Evolutionary conservation across 768 basidiomycete species (phyloP), one percentile per base, ranked within the genome.

Genomic region (Suillus paluster): DNA sequence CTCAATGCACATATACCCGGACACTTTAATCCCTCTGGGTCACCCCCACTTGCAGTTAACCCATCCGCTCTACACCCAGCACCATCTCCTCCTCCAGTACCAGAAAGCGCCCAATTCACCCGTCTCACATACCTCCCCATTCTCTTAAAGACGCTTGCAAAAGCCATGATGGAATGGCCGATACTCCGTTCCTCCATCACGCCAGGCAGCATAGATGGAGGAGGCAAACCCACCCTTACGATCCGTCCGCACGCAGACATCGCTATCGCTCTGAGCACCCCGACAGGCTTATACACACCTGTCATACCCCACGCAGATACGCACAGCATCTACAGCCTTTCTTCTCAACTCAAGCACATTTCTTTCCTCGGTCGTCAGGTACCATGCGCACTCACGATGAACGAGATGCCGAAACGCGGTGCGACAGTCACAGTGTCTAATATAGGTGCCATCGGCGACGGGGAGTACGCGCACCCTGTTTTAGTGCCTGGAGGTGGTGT

Each of bases 381-480:
- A 0, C 92, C 92, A 0, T 84, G 79, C 66, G 88, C 78, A 6
- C 82, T 94, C 38, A 85, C 87, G 1, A 79, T 81, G 0, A 79
- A 78, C 4, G 90, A 94, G 66, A 89, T 92, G 85, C 91, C 89
- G 1, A 83, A 81, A 57, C 82, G 85, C 2, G 92, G 92, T 0
- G 92, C 90, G 3, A 94, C 94, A 10, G 73, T 95, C 53, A 92
- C 87, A 8, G 86, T 96, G 30, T 89, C 87, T 48, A 96, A 95
- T 67, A 82, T 96, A 9, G 94, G 94, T 21, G 89, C 86, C 11
- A 80, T 92, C n/a, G 94, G 90, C 0, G 80, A 78, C 11, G 92
- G 90, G 0, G 86, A 88, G 59, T 81, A 78, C 61, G 92, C 93
- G 8, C 79, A 81, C 15, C 94, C 94, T 0, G 85, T 95, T 50